These are phyloP conservation scores for Lactarius hatsudake DNA, from an alignment of 768 basidiomycete genomes.

Conservation along the genomic window DNA sequence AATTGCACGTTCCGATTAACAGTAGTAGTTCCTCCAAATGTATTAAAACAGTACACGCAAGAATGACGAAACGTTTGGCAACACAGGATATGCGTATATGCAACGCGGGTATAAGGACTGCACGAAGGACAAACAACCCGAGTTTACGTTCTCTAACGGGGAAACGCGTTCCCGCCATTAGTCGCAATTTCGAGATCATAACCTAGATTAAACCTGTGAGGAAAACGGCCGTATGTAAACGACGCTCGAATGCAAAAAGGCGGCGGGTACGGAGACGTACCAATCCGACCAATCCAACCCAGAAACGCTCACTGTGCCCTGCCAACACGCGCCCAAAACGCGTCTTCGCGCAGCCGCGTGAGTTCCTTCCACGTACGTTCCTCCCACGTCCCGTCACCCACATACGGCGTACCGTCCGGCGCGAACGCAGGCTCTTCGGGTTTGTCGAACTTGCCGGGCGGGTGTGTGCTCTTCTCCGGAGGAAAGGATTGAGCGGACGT, in stretches of 20 bases:
- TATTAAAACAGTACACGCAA: not conserved
- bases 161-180: constrained; percentile 1
- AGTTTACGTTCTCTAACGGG: not conserved
- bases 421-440: constrained; percentile 25
- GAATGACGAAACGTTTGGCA: not conserved
- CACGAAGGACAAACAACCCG: constrained; percentile 1
- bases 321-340: constrained; percentile 85
- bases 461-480: not conserved
- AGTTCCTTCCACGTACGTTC: constrained; percentile 84
- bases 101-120: not conserved
- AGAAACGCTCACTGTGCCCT: constrained; percentile 37
- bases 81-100: not conserved
- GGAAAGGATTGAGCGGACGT: not conserved
- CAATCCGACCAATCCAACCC: not conserved
- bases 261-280: not conserved
- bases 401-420: constrained; percentile 44
- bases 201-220: constrained; percentile 10
- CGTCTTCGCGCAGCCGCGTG: constrained; percentile 67
- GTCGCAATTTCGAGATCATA: constrained; percentile 5
- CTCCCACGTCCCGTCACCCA: constrained; percentile 77
- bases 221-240: not conserved
- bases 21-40: constrained; percentile 13
- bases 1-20: not conserved
- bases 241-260: not conserved
- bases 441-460: constrained; percentile 5